Evolutionary conservation across 306 rosid species (phyloP).

Genomic region (Quercus suber): DNA sequence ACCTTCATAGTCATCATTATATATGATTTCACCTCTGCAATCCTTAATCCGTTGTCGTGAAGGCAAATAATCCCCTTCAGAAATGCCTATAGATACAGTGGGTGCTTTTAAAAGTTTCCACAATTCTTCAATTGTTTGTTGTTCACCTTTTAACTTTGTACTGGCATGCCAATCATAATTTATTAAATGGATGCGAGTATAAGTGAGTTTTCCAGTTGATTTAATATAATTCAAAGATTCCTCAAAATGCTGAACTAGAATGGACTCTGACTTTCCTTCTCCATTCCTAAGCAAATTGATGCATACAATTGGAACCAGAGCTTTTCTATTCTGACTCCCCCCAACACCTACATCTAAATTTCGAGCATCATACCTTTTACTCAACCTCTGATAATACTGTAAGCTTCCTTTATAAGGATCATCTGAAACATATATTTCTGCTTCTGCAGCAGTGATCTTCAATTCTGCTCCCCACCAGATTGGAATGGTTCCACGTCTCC

Average conservation of each 20-base stretch:
- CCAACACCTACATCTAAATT: constrained; percentile 45
- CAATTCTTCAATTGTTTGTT: constrained; percentile 85
- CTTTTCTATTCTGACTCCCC: constrained; percentile 54
- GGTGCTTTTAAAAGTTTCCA: constrained; percentile 89
- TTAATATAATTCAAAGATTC: constrained; percentile 72
- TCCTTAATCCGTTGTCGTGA: constrained; percentile 71
- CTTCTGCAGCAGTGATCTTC: constrained; percentile 95
- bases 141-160: constrained; percentile 83
- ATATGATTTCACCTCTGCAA: constrained; percentile 84
- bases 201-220: constrained; percentile 73
- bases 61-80: constrained; percentile 97
- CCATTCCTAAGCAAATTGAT: constrained; percentile 88
- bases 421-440: constrained; percentile 92
- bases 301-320: constrained; percentile 84
- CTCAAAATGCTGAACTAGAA: constrained; percentile 91
- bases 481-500: constrained; percentile 99
- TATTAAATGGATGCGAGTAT: constrained; percentile 67
- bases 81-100: constrained; percentile 68
- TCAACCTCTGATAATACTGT: constrained; percentile 81
- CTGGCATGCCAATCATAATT: constrained; percentile 98
- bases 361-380: constrained; percentile 82
- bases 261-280: constrained; percentile 92
- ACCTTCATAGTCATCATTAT: constrained; percentile 66
- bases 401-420: constrained; percentile 89
- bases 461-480: constrained; percentile 99